These are phyloP conservation scores for Rhizopogon rudus DNA, from an alignment of 768 basidiomycete genomes.

Conservation along the genomic window DNA sequence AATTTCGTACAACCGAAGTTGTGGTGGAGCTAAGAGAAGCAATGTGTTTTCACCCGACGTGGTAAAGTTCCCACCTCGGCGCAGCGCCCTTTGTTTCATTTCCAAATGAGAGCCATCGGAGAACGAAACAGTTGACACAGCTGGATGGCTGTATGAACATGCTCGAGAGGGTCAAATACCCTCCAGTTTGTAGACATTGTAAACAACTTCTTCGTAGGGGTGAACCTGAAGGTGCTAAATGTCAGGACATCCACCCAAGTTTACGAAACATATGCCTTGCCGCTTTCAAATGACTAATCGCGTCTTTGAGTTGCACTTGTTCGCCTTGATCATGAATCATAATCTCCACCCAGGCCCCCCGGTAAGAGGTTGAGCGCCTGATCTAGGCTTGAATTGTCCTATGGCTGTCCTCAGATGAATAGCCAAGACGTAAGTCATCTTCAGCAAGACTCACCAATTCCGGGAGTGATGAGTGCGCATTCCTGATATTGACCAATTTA, in stretches of 20 bases:
- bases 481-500: conserved; percentile 48
- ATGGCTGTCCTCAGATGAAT: conserved; percentile 23
- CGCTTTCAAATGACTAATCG: conserved; percentile 41
- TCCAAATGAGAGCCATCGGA: neutral
- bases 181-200: conserved; percentile 49
- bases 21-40: too few relatives aligned
- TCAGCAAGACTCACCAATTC: conserved; percentile 37
- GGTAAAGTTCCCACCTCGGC: neutral
- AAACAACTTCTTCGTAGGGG: conserved; percentile 55
- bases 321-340: conserved; percentile 36
- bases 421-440: neutral
- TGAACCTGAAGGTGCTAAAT: conserved; percentile 32
- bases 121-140: neutral
- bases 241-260: neutral
- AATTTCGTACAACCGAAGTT: neutral
- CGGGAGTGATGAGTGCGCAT: conserved; percentile 51
- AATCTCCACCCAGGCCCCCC: conserved; percentile 45
- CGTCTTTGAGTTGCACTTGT: conserved; percentile 31
- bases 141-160: neutral
- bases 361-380: conserved; percentile 39
- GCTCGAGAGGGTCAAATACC: conserved; percentile 26
- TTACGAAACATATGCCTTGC: conserved; percentile 25
- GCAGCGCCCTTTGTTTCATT: neutral
- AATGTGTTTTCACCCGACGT: neutral
- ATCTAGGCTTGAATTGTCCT: conserved; percentile 31